phyloP scores from a whole-genome alignment of 352 stramenopile genomes.

The Pythium plurisporium region DNA sequence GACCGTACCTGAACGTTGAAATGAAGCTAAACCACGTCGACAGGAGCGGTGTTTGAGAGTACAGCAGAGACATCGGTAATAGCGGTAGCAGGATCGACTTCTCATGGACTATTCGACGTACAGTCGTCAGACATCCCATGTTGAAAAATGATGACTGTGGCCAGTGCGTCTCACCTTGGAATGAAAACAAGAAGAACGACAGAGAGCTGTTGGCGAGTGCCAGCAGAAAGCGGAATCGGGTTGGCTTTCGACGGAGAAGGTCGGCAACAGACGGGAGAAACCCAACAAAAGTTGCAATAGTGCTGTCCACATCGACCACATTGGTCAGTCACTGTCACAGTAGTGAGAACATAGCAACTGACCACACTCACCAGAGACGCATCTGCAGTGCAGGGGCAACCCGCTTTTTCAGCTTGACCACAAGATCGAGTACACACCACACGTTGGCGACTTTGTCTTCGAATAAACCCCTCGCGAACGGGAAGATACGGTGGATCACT shows the following conservation, averaged over 20 bases:
- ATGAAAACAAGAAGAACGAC: conserved; percentile 96
- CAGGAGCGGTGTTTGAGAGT: conserved; percentile 48
- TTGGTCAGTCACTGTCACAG: not conserved
- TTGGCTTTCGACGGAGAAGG: conserved; percentile 60
- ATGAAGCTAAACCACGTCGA: conserved; percentile 75
- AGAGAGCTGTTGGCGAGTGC: conserved; percentile 84
- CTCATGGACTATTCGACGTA: conserved; percentile 87
- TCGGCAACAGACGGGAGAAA: conserved; percentile 85
- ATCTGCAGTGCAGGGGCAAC: conserved; percentile 56
- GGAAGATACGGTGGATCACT: conserved; percentile 94
- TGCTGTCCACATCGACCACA: conserved; percentile 27
- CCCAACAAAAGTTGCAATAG: conserved; percentile 71
- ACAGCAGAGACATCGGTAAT: conserved; percentile 88
- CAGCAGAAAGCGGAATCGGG: conserved; percentile 72
- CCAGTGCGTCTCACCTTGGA: conserved; percentile 67
- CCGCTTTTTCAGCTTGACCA: conserved; percentile 62
- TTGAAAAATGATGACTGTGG: not conserved
- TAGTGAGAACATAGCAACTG: not conserved
- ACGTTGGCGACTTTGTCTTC: conserved; percentile 98
- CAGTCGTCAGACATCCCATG: not conserved
- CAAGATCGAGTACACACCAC: conserved; percentile 91
- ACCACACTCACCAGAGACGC: conserved; percentile 49
- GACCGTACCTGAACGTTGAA: conserved; percentile 74
- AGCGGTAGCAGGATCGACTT: conserved; percentile 95
- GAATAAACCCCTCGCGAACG: conserved; percentile 94